Base-by-base conservation (phyloP, 345 rosid genomes). In the Eucalyptus polyanthemos region DNA sequence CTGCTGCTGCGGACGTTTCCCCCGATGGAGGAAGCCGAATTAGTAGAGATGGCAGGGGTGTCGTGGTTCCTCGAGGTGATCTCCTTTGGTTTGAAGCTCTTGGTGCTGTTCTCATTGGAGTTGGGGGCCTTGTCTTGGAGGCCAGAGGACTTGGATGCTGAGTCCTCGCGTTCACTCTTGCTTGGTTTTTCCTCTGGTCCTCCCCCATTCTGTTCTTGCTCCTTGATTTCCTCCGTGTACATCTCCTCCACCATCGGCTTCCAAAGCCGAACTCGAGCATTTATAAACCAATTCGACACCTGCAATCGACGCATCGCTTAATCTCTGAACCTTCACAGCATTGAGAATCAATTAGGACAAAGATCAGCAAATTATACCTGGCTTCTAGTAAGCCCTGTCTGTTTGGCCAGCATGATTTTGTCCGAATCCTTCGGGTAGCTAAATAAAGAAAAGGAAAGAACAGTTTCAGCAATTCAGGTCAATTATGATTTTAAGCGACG, bases 171-270 rank as follows among this genome's bases (percentile, higher is more conserved):
- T 34, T 92, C 95, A 50, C 94, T 95, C 89, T 95, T 93, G 93
- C 93, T 93, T 83, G 93, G 90, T 90, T 94, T 96, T 37, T 94
- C 97, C 56, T 93, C 97, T 54, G 95, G 92, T 76, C 83, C 83
- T 76, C 83, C 83, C 72, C 95, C 95, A 60, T 91, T 94, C 92
- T 93, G 94, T 88, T 95, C 98, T 24, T 97, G 97, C 65, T 95
- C 99, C 92, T 95, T 96, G 88, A 93, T 89, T 91, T 98, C 99
- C 93, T 98, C 99, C 92, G 86, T 1, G 93, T 98, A 98, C 99
- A 98, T 98, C 88, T 98, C 99, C 90, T 98, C 99, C 86, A 98
- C 99, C 99, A 98, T 98, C 1, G 99, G 99, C 93, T 98, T 98
- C 99, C 99, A 98, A 10, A 98, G 95, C 91, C 99, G 95, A 89